Evolutionary conservation across 2,329 filamentous ascomycete species (phyloP), one percentile per base, ranked within the genome.

Genomic region (Apiospora saccharicola): DNA sequence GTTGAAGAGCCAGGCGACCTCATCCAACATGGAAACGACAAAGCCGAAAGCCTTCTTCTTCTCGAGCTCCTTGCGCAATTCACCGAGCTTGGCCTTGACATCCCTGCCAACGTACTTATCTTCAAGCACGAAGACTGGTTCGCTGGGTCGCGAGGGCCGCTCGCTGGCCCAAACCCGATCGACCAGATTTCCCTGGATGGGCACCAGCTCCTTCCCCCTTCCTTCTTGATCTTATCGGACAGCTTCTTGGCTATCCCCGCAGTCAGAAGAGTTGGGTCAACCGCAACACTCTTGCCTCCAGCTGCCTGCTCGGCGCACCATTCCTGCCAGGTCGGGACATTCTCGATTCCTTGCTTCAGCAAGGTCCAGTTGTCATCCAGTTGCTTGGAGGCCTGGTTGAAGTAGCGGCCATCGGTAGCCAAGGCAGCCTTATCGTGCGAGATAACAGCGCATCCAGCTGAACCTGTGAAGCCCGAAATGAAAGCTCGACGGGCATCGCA

Each of bases 1-100:
- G 83, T 99, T 99, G 86, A 98, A 98, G n/a, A 99, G 88, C 96
- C 96, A 99, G 14, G 96, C 96, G 77, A 98, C 91, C 83, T 99
- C 96, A 79, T 99, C 96, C 61, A 99, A 90, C 91, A 97, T 95
- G 7, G 95, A 98, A 67, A 98, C 90, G 68, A 98, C 91, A 77
- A 98, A 94, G 0, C 94, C 96, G 24, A 92, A 89, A 7, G 91
- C 92, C 80, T 96, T 96, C 84, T 94, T 97, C 86, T 96, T 98
- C 74, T 94, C 91, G 22, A 99, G 85, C 77, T 98, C 95, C 81
- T 96, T 95, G n/a, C 95, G 91, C 72, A 99, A 84, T 67, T 97
- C 95, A 34, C 90, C 87, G 12, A 99, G 89, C 83, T 99, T 99
- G 67, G 92, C 89, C 77, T 92, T 88, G 76, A 94, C 94, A 71